Evolutionary conservation across 805 yeast genomes (phyloP).

Genomic region (Candida silvatica): DNA sequence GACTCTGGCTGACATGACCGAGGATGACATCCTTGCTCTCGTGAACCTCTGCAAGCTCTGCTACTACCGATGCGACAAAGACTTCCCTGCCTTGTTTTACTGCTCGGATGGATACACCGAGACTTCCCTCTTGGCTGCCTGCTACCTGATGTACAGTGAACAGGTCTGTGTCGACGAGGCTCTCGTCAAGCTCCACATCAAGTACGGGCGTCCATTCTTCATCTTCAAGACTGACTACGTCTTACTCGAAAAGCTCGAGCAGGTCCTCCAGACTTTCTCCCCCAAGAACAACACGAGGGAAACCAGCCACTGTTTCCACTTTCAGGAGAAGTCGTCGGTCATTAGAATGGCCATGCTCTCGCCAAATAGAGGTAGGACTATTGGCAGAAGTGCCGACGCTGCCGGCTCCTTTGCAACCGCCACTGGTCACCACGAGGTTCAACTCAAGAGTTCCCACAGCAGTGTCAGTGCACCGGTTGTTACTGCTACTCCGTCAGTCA

Average conservation of each 20-base stretch:
- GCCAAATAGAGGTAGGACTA: constrained; percentile 9
- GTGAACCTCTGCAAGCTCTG: constrained; percentile 64
- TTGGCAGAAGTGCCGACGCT: constrained; percentile 1
- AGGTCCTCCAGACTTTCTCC: constrained; percentile 49
- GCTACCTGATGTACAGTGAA: constrained; percentile 64
- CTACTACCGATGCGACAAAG: constrained; percentile 30
- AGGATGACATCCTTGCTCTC: constrained; percentile 53
- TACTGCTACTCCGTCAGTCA: too few relatives aligned
- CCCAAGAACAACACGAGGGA: constrained; percentile 27
- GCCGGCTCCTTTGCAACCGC: constrained; percentile 15
- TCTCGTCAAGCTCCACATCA: constrained; percentile 50
- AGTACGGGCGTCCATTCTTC: constrained; percentile 72
- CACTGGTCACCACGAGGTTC: constrained; percentile 24
- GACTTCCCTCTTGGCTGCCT: constrained; percentile 64
- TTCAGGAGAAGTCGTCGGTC: constrained; percentile 14
- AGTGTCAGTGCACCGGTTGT: too few relatives aligned
- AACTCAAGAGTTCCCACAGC: too few relatives aligned
- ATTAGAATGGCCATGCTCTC: constrained; percentile 17
- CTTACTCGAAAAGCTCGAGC: constrained; percentile 56
- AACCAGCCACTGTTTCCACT: constrained; percentile 2
- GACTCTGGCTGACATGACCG: constrained; percentile 62
- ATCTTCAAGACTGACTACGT: constrained; percentile 70
- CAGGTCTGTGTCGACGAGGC: constrained; percentile 57
- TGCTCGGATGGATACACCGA: constrained; percentile 94
- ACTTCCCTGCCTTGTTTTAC: constrained; percentile 47